A percentile compares a stretch with the other conserved stretches of the same genome.
Conservation (phyloP, 129 eudicot species). For the Pittosporum tobira region DNA sequence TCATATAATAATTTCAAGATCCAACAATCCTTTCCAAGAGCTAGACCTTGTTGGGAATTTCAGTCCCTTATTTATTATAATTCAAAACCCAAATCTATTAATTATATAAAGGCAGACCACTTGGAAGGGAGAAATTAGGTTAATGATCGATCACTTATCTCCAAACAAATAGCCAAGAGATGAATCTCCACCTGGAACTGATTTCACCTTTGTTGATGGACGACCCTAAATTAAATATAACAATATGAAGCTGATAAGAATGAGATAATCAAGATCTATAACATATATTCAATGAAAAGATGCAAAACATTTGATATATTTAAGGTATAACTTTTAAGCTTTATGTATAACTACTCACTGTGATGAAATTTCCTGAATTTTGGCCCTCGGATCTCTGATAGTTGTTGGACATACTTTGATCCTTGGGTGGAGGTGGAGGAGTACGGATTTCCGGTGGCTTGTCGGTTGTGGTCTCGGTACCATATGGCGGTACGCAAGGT, state of each 20-base stretch:
- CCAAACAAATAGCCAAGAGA: constrained; percentile 66
- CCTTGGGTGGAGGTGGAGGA: constrained; percentile 12
- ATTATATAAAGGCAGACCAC: background rate
- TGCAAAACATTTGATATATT: background rate
- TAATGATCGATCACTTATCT: constrained; percentile 31
- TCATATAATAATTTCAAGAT: background rate
- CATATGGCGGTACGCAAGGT: constrained; percentile 42
- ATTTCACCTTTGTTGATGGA: constrained; percentile 54
- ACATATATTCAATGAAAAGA: background rate
- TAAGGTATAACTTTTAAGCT: background rate
- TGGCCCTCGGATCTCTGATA: constrained; percentile 26
- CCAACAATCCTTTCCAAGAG: background rate
- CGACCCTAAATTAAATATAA: constrained; percentile 31
- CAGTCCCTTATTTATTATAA: background rate
- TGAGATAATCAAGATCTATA: background rate
- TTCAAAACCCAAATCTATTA: background rate
- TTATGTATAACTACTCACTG: constrained; percentile 19
- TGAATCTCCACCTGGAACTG: constrained; percentile 62
- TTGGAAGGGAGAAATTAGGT: background rate
- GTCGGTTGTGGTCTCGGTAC: constrained; percentile 26
- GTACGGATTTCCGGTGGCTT: constrained; percentile 10
- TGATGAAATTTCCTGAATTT: constrained; percentile 32
- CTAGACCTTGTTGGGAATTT: background rate
- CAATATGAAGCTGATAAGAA: background rate
- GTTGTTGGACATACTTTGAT: constrained; percentile 17